These are phyloP conservation scores for Chloris gayana DNA, from an alignment of 176 grass and related monocot species.

Conservation along the genomic window DNA sequence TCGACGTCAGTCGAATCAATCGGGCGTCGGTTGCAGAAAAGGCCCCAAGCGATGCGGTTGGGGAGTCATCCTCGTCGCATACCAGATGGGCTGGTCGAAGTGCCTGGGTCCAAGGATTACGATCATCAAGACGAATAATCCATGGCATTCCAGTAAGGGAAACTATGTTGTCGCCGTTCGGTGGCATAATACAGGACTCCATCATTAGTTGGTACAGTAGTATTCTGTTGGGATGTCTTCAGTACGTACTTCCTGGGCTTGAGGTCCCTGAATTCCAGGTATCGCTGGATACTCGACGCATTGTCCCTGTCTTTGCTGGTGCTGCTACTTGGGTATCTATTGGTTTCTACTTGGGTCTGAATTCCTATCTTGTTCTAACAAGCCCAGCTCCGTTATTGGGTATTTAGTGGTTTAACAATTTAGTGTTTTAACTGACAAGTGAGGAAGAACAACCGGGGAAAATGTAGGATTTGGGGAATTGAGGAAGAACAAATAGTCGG, in stretches of 20 bases:
- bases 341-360: background rate
- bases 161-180: background rate
- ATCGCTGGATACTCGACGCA: background rate
- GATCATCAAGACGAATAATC: background rate
- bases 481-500: too few species aligned
- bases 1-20: background rate
- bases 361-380: too few species aligned
- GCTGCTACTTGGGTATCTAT: background rate
- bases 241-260: background rate
- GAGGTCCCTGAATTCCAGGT: background rate
- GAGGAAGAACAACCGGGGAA: too few species aligned
- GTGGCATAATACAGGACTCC: background rate
- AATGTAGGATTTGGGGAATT: too few species aligned
- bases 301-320: background rate
- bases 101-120: background rate
- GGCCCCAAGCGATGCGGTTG: constrained; percentile 32
- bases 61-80: constrained; percentile 41
- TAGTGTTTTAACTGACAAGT: too few species aligned
- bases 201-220: background rate
- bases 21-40: constrained; percentile 17
- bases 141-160: background rate
- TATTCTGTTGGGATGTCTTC: background rate
- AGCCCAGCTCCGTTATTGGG: background rate
- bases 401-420: too few species aligned
- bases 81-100: background rate